Base-by-base conservation (phyloP, 371 early-diverging fungal genomes). In the Rhizopus delemar region DNA sequence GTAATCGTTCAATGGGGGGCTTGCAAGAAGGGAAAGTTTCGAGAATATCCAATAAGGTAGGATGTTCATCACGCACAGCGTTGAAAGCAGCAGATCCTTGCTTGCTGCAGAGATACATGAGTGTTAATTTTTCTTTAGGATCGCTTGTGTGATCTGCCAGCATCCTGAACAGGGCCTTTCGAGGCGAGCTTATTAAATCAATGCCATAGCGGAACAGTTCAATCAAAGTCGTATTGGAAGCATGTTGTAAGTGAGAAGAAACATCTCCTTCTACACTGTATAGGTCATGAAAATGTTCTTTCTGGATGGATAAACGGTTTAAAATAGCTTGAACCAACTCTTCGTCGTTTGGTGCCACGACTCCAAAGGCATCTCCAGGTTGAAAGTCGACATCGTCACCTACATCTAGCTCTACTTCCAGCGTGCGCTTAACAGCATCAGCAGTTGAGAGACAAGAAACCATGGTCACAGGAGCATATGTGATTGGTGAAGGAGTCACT, bases 351-450 rank as follows among this genome's bases (percentile, higher is more conserved):
- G 93, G 93, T 2, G 90, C 89, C 49, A 86, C 57, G 5, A 96
- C 74, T 50, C 91, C 95, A 74, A 96, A 88, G 0, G 94, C 85
- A 72, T 94, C 96, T 35, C 97, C 96, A 4, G 95, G 90, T 4
- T 78, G 63, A 62, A 80, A 88, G 6, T 81, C 65, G 41, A 83
- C 72, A 6, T 82, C 74, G 8, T 88, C 74, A 2, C 70, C 81
- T 15, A 88, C 51, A 49, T 85, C 87, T 31, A 94, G 56, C 32
- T 86, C 88, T 0, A 95, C 53, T 35, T 86, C 83, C 41, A 94
- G 63, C 0, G 94, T 92, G 36, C 87, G 83, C 71, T 92, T 93
- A 36, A 89, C 43, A 0, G 91, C 90, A 52, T 83, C 83, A 4
- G 67, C 53, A 12, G 81, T 56, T 0, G 90, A 87, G 43, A 90